Base-by-base conservation (phyloP, 352 stramenopile species). In the Pythium aphanidermatum region DNA sequence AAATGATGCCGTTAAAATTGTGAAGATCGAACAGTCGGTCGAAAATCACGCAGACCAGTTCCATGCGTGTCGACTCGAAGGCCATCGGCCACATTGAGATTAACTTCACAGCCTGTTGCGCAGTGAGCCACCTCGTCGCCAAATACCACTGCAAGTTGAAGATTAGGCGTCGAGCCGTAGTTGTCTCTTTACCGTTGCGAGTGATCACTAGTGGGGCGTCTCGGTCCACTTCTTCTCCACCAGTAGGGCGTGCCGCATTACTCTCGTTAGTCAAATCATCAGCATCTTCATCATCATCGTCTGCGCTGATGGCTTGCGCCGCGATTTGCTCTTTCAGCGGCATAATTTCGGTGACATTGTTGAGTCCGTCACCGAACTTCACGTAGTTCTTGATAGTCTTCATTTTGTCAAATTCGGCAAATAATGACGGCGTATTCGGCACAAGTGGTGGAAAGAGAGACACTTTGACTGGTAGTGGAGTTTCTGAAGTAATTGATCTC, bases 81-180 rank as follows among this genome's bases (percentile, higher is more conserved):
- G 60, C 60, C 1, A 40, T 26, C 8, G 78, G 78, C 78, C 75
- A 88, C 20, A 58, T 40, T 2, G 55, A 31, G 10, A 90, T 47
- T 19, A 90, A 46, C 4, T 43, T 53, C 19, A 86, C 52, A 1
- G 72, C 72, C 31, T 90, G 78, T 23, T 79, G 63, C 11, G 68
- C 63, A 14, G 73, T 84, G 46, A 90, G 53, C 78, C 78, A 90
- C 11, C 74, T 70, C 11, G 68, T 86, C 5, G 73, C 64, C 8
- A 90, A 51, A 31, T 74, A 72, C 71, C 74, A 90, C 50, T 87
- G 72, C 38, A 90, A 46, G 36, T 82, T 82, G 55, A 86, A 79
- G 19, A 87, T 41, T 48, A 90, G 27, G 14, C 74, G 62, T 11
- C 70, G 59, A 0, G 70, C 74, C 3, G 72, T 87, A 51, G 65